phyloP scores from a whole-genome alignment of 2,329 filamentous ascomycete genomes.

The Alternaria gansuensis region DNA sequence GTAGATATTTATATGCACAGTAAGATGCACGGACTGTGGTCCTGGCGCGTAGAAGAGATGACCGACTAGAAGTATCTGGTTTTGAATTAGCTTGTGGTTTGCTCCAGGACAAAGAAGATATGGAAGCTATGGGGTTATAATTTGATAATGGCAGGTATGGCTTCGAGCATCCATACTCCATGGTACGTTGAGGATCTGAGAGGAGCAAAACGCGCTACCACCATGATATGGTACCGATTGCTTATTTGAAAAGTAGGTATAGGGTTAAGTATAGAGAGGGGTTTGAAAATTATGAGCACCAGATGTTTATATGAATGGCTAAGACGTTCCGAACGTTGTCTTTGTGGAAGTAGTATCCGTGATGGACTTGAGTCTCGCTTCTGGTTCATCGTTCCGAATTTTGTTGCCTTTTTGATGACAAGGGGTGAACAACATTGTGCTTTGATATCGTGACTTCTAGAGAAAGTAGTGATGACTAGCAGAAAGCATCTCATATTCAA shows the following conservation, averaged over 20 bases:
- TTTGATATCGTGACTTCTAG: too few species aligned
- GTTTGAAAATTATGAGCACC: background rate
- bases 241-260: background rate
- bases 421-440: too few species aligned
- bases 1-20: background rate
- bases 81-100: background rate
- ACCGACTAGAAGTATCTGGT: background rate
- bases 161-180: background rate
- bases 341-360: too few species aligned
- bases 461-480: too few species aligned
- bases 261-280: too few species aligned
- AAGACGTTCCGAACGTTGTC: too few species aligned
- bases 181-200: background rate
- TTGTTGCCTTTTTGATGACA: too few species aligned
- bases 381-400: too few species aligned
- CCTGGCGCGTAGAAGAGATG: background rate
- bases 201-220: background rate
- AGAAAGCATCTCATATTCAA: too few species aligned
- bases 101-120: background rate
- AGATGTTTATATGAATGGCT: background rate
- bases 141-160: background rate
- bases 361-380: too few species aligned
- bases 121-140: background rate
- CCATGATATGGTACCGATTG: background rate
- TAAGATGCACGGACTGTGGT: background rate